Evolutionary conservation across 768 basidiomycete species (phyloP), one percentile per base, ranked within the genome.

Genomic region (Agrocybe chaxingu): DNA sequence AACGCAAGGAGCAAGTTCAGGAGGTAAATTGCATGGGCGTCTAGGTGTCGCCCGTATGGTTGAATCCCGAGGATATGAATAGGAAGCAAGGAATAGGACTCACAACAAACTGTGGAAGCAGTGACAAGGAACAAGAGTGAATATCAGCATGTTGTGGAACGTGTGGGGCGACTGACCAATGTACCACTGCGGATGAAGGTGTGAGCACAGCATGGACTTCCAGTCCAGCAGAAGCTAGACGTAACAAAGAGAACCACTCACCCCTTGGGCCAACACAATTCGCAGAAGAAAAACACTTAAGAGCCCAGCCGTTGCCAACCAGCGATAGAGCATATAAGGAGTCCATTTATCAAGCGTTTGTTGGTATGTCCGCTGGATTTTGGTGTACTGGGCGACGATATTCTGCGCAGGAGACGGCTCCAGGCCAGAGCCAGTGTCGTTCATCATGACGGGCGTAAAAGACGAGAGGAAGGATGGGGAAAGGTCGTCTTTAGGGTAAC

Each of bases 1-100:
- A 99, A 99, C 1, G 97, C 96, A 57, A 99, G 80, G 48, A 99
- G 84, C 47, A 99, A 82, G 73, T 99, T 97, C 52, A 98, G 80
- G 55, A 96, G 82, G 71, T 98, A 98, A 59, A 97, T 98, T 30
- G 92, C 94, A 58, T 90, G 86, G 12, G 90, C 95, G 64, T 96
- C 89, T 89, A 52, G 53, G 24, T 24, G 24, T 5, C 24, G 5
- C 5, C 24, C 3, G 24, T 24, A 12, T 29, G 16, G 45, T 45
- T 47, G 34, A 47, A 11, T 42, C 38, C 42, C 49, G 47, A 24
- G 34, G 24, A 39, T 33, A 46, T 41, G 43, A 12, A 12, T 35
- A 35, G 9, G n/a, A 45, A 19, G 19, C 12, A 53, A 30, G 30
- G 33, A 11, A 41, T 19, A 8, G 37, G 30, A 80, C 88, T 58